Percentiles rank a stretch among this genome's conserved stretches.
phyloP scores from a whole-genome alignment of 2,329 filamentous ascomycete species.

The Monascus ruber region DNA sequence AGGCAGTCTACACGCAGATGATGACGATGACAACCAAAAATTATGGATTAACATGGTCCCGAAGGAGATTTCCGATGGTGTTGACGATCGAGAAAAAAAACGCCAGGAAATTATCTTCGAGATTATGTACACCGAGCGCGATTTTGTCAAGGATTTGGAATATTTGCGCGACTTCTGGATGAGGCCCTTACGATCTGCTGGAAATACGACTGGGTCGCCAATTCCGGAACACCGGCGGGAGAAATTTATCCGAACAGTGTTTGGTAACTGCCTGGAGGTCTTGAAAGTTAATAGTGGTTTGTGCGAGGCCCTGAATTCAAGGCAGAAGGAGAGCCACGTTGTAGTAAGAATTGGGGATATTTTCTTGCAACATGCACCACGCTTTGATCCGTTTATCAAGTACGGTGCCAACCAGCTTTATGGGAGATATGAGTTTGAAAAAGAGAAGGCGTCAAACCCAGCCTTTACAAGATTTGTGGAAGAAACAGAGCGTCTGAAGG shows the following conservation, averaged over 20 bases:
- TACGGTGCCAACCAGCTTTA: constrained; percentile 95
- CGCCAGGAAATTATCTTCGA: constrained; percentile 96
- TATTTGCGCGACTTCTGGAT: constrained; percentile 99
- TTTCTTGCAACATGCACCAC: constrained; percentile 81
- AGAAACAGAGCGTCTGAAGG: constrained; percentile 88
- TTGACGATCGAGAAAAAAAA: constrained; percentile 89
- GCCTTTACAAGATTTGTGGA: constrained; percentile 87
- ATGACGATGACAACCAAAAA: constrained; percentile 89
- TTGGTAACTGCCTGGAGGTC: constrained; percentile 92
- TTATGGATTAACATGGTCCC: constrained; percentile 98
- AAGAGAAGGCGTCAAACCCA: constrained; percentile 77
- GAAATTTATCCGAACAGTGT: constrained; percentile 85
- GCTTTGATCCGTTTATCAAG: constrained; percentile 90
- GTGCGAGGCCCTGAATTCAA: constrained; percentile 73
- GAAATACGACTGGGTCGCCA: constrained; percentile 55
- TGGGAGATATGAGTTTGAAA: constrained; percentile 96
- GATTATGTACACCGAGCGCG: constrained; percentile 94
- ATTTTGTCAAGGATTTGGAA: constrained; percentile 98
- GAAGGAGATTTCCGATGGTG: constrained; percentile 82
- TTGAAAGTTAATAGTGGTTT: constrained; percentile 83
- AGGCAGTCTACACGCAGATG: constrained; percentile 70
- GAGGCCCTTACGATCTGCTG: constrained; percentile 68
- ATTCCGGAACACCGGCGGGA: constrained; percentile 82
- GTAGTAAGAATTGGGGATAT: constrained; percentile 87
- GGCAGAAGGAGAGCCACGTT: constrained; percentile 82